Conservation (phyloP, 371 early-diverging fungal genomes). For the Haplosporangium sp. region DNA sequence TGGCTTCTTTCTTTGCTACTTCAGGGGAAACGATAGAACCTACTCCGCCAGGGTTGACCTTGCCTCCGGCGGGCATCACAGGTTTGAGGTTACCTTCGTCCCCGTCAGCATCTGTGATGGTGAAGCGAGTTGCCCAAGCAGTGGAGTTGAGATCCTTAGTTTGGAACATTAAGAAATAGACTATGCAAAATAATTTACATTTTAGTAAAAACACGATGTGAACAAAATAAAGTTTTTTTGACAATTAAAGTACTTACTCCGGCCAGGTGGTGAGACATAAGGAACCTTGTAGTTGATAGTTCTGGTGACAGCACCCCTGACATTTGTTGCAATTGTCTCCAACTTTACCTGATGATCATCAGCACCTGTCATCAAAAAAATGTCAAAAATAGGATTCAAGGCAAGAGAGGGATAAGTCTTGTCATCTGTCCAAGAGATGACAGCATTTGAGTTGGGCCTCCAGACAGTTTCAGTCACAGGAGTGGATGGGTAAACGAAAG, state of each 20-base stretch:
- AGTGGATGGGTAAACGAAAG: slow-evolving; percentile 37
- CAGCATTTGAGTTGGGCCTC: slow-evolving; percentile 36
- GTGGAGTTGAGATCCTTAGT: slow-evolving; percentile 19
- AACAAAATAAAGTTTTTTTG: too few species aligned
- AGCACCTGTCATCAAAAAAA: slow-evolving; percentile 51
- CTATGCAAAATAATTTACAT: slow-evolving; percentile 1
- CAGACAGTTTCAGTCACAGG: slow-evolving; percentile 38
- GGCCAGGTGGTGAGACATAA: slow-evolving; percentile 39
- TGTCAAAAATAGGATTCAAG: slow-evolving; percentile 35
- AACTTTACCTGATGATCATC: slow-evolving; percentile 42
- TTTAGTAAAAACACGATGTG: too few species aligned
- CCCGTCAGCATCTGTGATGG: slow-evolving; percentile 39
- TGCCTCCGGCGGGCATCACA: slow-evolving; percentile 27
- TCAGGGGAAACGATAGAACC: slow-evolving; percentile 21
- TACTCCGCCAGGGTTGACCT: slow-evolving; percentile 44
- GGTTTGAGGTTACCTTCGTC: slow-evolving; percentile 33
- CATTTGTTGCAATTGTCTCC: slow-evolving; percentile 35
- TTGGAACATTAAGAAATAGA: slow-evolving; percentile 54
- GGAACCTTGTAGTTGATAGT: slow-evolving; percentile 38
- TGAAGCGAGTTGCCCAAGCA: slow-evolving; percentile 52
- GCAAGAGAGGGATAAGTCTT: slow-evolving; percentile 14
- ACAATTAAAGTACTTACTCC: slow-evolving; percentile 27
- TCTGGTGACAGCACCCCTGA: slow-evolving; percentile 23
- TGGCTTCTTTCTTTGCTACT: background rate
- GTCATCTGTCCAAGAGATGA: slow-evolving; percentile 45